Percentiles rank a stretch among this genome's conserved stretches.
These are phyloP conservation scores for Helianthus tuberosus DNA, from an alignment of 129 eudicot species.

Conservation along the genomic window DNA sequence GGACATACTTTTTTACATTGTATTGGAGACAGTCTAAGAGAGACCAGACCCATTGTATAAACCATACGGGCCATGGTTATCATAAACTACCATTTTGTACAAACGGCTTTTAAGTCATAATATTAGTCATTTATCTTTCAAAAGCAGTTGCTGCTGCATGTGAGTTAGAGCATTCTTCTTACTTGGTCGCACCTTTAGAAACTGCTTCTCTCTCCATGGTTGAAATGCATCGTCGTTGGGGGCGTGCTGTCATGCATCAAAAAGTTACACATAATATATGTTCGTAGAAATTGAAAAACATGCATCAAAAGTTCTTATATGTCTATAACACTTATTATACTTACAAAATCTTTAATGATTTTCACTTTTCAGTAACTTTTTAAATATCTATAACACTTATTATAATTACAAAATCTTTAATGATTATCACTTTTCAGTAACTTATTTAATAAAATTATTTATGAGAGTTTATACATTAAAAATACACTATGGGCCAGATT, in stretches of 20 bases:
- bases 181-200: slow-evolving; percentile 27
- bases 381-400: not conserved
- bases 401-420: too few species aligned
- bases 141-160: not conserved
- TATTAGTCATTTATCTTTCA: slow-evolving; percentile 5
- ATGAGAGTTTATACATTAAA: not conserved
- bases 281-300: not conserved
- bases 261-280: not conserved
- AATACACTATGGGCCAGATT: too few species aligned
- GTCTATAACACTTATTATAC: too few species aligned
- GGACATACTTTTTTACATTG: too few species aligned
- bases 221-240: slow-evolving; percentile 24
- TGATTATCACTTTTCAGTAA: too few species aligned
- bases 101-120: not conserved
- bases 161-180: not conserved
- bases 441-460: too few species aligned
- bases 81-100: slow-evolving; percentile 1
- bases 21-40: too few species aligned
- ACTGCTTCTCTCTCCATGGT: slow-evolving; percentile 33
- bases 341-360: too few species aligned
- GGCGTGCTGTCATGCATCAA: slow-evolving; percentile 22
- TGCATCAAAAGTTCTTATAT: too few species aligned
- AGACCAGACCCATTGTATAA: too few species aligned
- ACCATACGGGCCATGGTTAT: not conserved
- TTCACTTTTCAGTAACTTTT: not conserved